A percentile compares a stretch with the other conserved stretches of the same genome.
Evolutionary conservation across 176 grass and related monocot genomes (phyloP).

Genomic region (Zea luxurians): DNA sequence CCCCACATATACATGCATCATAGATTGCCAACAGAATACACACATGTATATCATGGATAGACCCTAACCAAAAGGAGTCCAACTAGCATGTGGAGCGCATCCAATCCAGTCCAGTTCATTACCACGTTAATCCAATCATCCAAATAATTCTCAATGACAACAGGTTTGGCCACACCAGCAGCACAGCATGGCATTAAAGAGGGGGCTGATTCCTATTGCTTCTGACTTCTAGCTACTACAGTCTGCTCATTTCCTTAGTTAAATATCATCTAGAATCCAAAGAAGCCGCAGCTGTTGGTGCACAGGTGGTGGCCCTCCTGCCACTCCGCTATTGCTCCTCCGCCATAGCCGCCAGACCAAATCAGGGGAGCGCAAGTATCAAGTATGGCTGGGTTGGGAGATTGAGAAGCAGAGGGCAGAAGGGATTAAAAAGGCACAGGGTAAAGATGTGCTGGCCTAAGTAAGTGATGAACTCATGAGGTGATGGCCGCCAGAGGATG

Average conservation of each 20-base stretch:
- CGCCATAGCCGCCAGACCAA: background rate
- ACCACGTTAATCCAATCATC: background rate
- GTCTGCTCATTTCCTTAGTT: too few species aligned
- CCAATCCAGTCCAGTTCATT: background rate
- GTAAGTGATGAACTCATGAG: background rate
- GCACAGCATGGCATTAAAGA: slow-evolving; percentile 15
- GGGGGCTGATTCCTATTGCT: too few species aligned
- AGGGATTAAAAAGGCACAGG: slow-evolving; percentile 31
- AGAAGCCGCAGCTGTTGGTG: slow-evolving; percentile 43
- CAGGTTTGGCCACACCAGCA: slow-evolving; percentile 31
- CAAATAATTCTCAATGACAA: slow-evolving; percentile 14
- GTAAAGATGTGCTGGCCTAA: slow-evolving; percentile 1
- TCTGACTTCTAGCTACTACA: too few species aligned
- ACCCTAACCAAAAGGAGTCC: background rate
- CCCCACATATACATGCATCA: too few species aligned
- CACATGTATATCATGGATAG: slow-evolving; percentile 2
- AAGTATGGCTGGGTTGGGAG: too few species aligned
- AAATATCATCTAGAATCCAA: too few species aligned
- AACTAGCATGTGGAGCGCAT: background rate
- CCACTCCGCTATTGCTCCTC: slow-evolving; percentile 21
- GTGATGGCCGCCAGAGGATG: too few species aligned
- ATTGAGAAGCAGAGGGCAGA: background rate
- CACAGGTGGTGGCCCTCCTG: slow-evolving; percentile 42
- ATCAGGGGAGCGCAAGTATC: background rate
- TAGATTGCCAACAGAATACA: background rate